Conservation (phyloP, 2,329 filamentous ascomycete genomes). For the Cyclaneusma minus region DNA sequence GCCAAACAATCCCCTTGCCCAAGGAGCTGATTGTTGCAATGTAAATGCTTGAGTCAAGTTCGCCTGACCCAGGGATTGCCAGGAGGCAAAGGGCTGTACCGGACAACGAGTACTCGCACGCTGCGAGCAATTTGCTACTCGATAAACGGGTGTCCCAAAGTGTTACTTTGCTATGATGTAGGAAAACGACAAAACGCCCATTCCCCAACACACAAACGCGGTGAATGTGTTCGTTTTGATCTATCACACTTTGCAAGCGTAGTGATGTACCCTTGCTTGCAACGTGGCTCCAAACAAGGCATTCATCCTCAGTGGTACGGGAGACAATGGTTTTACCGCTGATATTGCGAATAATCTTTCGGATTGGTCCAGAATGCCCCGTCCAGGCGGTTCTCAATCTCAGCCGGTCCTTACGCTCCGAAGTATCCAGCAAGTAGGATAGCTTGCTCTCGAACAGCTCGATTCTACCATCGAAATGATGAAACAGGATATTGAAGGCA, state of each 20-base stretch:
- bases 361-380: conserved; percentile 65
- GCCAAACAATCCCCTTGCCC: conserved; percentile 69
- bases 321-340: conserved; percentile 70
- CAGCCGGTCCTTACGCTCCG: conserved; percentile 42
- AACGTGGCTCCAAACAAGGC: conserved; percentile 67
- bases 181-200: conserved; percentile 66
- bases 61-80: conserved; percentile 49
- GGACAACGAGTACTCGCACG: conserved; percentile 38
- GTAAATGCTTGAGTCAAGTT: conserved; percentile 39
- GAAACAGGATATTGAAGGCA: conserved; percentile 57
- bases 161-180: conserved; percentile 54
- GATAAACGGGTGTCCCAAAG: conserved; percentile 64
- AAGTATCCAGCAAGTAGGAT: conserved; percentile 66
- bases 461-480: conserved; percentile 75
- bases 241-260: conserved; percentile 51
- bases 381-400: conserved; percentile 57
- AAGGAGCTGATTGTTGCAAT: conserved; percentile 72
- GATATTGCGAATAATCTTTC: conserved; percentile 76
- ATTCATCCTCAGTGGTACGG: conserved; percentile 62
- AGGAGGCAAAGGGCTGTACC: conserved; percentile 71
- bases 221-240: conserved; percentile 56
- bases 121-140: conserved; percentile 41
- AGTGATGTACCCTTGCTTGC: conserved; percentile 37
- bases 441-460: conserved; percentile 68
- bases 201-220: conserved; percentile 65